Base-by-base conservation (phyloP, 176 grass and related monocot genomes). In the Paspalum notatum region DNA sequence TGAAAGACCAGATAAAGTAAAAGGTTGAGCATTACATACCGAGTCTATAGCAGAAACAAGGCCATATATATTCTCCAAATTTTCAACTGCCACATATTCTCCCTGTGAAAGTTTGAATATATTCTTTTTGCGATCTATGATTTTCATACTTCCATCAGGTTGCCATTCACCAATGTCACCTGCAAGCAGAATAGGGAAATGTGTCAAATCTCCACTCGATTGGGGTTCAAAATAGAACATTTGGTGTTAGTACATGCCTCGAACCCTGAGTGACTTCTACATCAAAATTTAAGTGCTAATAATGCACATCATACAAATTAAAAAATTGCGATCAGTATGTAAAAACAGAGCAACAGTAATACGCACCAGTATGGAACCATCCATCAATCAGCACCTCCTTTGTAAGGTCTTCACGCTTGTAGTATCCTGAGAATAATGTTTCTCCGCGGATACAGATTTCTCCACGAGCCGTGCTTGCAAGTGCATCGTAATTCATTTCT, bases 31-130 rank as follows among this genome's bases (percentile, higher is more conserved):
- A 62, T 68, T n/a, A 72, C 83, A 81, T 88, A 97, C 94, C 66
- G 89, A 91, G 44, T 97, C 91, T 74, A 94, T 62, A 82, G 44
- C 87, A 90, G 91, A 84, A 88, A 90, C 89, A 21, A 89, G 86
- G 44, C 84, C 89, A 55, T 97, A 97, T 27, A 93, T 74, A 50
- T 93, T 97, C 87, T 97, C 94, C 86, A 97, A 80, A 90, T 97
- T 87, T 77, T 94, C 94, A 50, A 97, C 94, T 32, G 86, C 94
- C 46, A 97, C 94, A 73, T 93, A 97, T 85, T 97, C 94, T 85
- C 94, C 91, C 83, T 97, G 91, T 73, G 94, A 97, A 73, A 97
- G 85, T 78, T 97, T 97, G 71, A 94, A 97, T 72, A 97, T 97
- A 52, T 97, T 97, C 80, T 97, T 97, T 84, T 94, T 94, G 20